Evolutionary conservation across 2,329 filamentous ascomycete species (phyloP).

Genomic region (Teratosphaeria destructans): DNA sequence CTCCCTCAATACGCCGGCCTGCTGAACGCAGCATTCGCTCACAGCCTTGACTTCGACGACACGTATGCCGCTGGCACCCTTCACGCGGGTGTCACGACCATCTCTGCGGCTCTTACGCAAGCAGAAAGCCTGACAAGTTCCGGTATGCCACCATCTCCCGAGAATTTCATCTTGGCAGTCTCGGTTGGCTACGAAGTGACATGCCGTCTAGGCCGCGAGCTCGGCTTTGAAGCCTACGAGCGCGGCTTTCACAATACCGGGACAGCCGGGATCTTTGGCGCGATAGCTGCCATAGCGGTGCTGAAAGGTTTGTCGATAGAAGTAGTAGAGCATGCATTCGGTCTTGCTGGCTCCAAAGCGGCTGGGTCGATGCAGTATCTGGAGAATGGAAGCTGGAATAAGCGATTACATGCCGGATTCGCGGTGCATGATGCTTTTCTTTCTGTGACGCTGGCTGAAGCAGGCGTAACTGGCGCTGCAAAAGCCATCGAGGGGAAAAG

Average conservation of each 20-base stretch:
- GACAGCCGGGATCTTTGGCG: conserved; percentile 29
- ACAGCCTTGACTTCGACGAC: conserved; percentile 38
- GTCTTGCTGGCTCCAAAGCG: conserved; percentile 28
- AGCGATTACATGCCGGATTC: conserved; percentile 30
- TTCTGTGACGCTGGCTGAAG: conserved; percentile 26
- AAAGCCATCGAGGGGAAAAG: conserved; percentile 19
- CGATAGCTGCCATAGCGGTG: conserved; percentile 24
- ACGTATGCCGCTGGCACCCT: conserved; percentile 33
- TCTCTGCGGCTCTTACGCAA: conserved; percentile 28
- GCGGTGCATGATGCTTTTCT: conserved; percentile 30
- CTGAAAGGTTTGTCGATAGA: conserved; percentile 17
- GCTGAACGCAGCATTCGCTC: conserved; percentile 33
- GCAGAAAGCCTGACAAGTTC: conserved; percentile 12
- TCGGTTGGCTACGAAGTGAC: conserved; percentile 27
- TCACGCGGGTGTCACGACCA: conserved; percentile 33
- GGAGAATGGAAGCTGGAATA: conserved; percentile 30
- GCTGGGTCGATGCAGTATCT: conserved; percentile 31
- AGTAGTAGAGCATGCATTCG: conserved; percentile 26
- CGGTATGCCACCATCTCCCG: conserved; percentile 4
- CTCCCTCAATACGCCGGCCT: conserved; percentile 32
- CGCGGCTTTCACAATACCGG: conserved; percentile 30
- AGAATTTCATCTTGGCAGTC: conserved; percentile 24
- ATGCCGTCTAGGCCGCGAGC: conserved; percentile 25
- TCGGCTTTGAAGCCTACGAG: conserved; percentile 25
- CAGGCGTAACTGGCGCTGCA: conserved; percentile 23